Conservation (phyloP, 2,329 filamentous ascomycete species). For the Fusarium oxysporum region DNA sequence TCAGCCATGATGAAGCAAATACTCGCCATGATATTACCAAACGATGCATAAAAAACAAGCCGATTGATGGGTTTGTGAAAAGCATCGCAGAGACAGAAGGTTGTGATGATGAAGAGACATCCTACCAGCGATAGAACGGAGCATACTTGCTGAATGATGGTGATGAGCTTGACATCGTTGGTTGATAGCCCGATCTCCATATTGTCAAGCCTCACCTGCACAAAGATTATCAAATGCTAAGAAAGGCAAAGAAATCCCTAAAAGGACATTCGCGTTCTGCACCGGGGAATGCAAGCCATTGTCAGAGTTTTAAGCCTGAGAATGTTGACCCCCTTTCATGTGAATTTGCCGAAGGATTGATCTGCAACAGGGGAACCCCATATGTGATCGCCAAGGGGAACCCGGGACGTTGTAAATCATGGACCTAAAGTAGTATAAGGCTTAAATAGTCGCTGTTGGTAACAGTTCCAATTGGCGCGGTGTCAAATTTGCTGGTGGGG, state of each 20-base stretch:
- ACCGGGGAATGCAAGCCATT: accelerated
- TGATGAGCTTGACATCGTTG: slow-evolving; percentile 2
- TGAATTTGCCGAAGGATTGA: background rate
- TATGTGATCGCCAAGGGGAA: background rate
- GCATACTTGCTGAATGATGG: slow-evolving; percentile 16
- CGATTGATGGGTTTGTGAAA: slow-evolving; percentile 4
- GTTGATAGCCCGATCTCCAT: background rate
- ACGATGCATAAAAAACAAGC: background rate
- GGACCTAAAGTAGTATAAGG: background rate
- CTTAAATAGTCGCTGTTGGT: background rate
- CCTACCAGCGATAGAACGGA: background rate
- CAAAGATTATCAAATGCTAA: too few relatives aligned
- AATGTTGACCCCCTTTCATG: background rate
- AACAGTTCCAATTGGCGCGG: background rate
- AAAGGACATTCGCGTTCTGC: accelerated
- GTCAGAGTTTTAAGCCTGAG: background rate
- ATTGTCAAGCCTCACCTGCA: background rate
- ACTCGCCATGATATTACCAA: slow-evolving; percentile 13
- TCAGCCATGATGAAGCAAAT: slow-evolving; percentile 17
- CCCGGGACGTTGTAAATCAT: background rate
- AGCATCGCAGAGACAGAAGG: slow-evolving; percentile 2
- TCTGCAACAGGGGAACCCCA: background rate
- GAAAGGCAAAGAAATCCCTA: background rate
- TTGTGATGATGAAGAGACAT: slow-evolving; percentile 5
- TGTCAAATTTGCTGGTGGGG: background rate